Conservation (phyloP, 805 yeast genomes). For the Lipomyces japonicus region DNA sequence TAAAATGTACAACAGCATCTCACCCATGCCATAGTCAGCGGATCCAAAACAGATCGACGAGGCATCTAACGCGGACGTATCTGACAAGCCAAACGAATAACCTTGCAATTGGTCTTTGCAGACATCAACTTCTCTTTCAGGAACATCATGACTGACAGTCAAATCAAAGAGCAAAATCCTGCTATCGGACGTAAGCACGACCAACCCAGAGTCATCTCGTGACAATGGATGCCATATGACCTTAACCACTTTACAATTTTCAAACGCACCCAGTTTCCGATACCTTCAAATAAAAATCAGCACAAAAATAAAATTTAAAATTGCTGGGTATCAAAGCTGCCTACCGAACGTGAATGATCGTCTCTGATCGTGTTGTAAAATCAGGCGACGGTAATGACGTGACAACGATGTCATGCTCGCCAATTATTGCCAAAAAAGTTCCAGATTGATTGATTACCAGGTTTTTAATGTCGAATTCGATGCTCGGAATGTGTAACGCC, state of each 20-base stretch:
- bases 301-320: not conserved
- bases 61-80: constrained; percentile 28
- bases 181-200: constrained; percentile 19
- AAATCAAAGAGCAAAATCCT: constrained; percentile 37
- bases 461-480: constrained; percentile 17
- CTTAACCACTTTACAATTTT: constrained; percentile 7
- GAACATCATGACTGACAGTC: constrained; percentile 32
- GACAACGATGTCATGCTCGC: constrained; percentile 13
- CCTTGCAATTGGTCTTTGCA: not conserved
- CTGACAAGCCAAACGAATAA: constrained; percentile 17
- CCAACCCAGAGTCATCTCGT: constrained; percentile 16
- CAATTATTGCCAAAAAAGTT: constrained; percentile 24
- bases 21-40: constrained; percentile 39
- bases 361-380: constrained; percentile 10
- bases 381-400: constrained; percentile 21
- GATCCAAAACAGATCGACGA: constrained; percentile 49
- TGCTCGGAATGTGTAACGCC: constrained; percentile 14
- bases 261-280: constrained; percentile 8
- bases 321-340: not conserved
- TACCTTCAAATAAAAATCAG: constrained; percentile 1
- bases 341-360: constrained; percentile 9
- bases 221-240: constrained; percentile 29
- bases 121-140: constrained; percentile 29
- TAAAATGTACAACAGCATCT: constrained; percentile 51
- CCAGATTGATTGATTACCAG: constrained; percentile 23